phyloP scores from a whole-genome alignment of 805 yeast species.

The Candida maesae region DNA sequence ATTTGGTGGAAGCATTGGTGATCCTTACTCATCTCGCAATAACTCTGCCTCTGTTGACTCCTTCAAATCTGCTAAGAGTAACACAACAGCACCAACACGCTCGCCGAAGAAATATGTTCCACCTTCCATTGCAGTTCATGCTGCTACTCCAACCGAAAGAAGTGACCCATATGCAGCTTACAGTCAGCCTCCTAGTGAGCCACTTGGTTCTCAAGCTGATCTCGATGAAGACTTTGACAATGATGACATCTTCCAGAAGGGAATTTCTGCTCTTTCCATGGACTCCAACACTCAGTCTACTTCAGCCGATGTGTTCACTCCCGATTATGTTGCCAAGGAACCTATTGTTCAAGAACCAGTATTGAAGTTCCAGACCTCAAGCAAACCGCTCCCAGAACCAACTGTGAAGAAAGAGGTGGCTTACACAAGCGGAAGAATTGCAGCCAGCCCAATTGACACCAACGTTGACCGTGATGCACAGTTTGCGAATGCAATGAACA shows the following conservation, averaged over 20 bases:
- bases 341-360: conserved; percentile 13
- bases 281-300: conserved; percentile 2
- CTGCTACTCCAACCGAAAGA: not conserved
- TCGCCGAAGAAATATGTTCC: not conserved
- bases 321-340: conserved; percentile 21
- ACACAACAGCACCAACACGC: conserved; percentile 1
- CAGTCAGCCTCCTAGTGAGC: not conserved
- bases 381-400: conserved; percentile 16
- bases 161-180: conserved; percentile 13
- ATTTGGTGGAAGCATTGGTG: conserved; percentile 10
- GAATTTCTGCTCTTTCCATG: conserved; percentile 20
- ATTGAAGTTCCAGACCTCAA: conserved; percentile 13
- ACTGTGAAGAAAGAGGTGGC: conserved; percentile 16
- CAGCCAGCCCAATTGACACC: conserved; percentile 13
- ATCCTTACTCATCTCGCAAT: conserved; percentile 14
- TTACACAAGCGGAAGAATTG: conserved; percentile 25
- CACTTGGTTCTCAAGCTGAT: conserved; percentile 4
- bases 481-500: conserved; percentile 6
- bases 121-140: not conserved
- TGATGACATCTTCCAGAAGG: conserved; percentile 27
- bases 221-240: conserved; percentile 28
- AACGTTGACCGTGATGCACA: conserved; percentile 6
- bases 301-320: conserved; percentile 25
- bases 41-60: conserved; percentile 5
- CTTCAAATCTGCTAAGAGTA: conserved; percentile 2